Evolutionary conservation across 225 moss, liverwort and hornwort species (phyloP), one percentile per base, ranked within the genome.

Genomic region (Polytrichum formosum): DNA sequence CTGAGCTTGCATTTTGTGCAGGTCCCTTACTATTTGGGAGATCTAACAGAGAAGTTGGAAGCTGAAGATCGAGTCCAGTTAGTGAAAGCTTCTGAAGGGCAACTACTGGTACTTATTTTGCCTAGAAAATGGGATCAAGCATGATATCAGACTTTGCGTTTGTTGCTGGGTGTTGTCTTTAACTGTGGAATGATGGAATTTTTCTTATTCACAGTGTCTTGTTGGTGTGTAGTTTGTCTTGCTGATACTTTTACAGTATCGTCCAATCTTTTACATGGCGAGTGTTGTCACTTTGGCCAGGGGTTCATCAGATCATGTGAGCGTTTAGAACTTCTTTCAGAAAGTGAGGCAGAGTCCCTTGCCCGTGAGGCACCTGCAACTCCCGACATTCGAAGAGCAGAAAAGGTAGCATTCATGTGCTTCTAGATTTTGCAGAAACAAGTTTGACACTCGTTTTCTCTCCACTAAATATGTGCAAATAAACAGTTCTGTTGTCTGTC

Each of bases 11-110:
- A 46, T 46, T 46, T 35, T 58, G n/a, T 74, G 66, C 88, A 98
- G 98, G 83, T 94, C 70, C 87, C 94, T 18, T 94, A 90, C 77
- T 98, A 91, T 82, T 78, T 94, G 84, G 94, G 90, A n/a, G 92
- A 90, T 70, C 80, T 98, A 21, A 85, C 82, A 54, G 92, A 90
- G 77, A 91, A 87, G 69, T 70, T 90, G 79, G 79, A 91, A 69
- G 78, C 85, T 18, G 79, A 79, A 29, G 90, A 90, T 22, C 86
- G 98, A 78, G 65, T 85, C 29, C 80, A 79, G 26, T 73, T 82
- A 76, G 76, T 91, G 75, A 87, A 90, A 72, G 82, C 77, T 72
- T 82, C 90, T 2, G 84, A 84, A 69, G 79, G 18, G 26, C 83
- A 85, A 26, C 82, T 92, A 71, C 55, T 83, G 90, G 98, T 98